These are phyloP conservation scores for Thamnidium elegans DNA, from an alignment of 192 early-diverging fungal genomes.

Conservation along the genomic window DNA sequence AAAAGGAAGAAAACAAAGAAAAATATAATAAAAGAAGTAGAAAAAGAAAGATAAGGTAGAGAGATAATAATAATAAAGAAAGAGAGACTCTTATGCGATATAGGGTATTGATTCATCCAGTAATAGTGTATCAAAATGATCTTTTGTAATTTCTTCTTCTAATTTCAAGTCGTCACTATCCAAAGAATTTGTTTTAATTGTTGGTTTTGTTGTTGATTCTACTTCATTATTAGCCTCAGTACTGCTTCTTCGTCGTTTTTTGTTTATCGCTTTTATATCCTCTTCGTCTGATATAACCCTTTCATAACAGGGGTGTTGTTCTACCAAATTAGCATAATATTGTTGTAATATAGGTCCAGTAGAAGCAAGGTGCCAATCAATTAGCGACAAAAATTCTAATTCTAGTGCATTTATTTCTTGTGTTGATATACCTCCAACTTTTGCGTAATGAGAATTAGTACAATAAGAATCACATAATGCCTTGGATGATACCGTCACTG, in stretches of 20 bases:
- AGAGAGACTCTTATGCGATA: constrained; percentile 18
- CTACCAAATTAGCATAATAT: constrained; percentile 90
- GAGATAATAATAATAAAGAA: too few species aligned
- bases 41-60: not conserved
- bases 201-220: not conserved
- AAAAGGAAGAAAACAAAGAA: not conserved
- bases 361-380: constrained; percentile 87
- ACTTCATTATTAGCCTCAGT: not conserved
- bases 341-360: constrained; percentile 79
- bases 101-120: constrained; percentile 21
- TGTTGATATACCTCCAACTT: constrained; percentile 90
- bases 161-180: constrained; percentile 6
- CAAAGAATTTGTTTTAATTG: not conserved
- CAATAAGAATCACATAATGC: constrained; percentile 91
- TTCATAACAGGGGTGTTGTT: constrained; percentile 65
- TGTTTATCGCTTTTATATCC: not conserved
- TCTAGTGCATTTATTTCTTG: constrained; percentile 94
- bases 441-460: constrained; percentile 93
- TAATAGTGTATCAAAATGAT: constrained; percentile 28
- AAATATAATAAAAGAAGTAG: not conserved
- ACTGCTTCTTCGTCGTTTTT: constrained; percentile 26
- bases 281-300: constrained; percentile 18
- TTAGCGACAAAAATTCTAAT: constrained; percentile 83
- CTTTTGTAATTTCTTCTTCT: constrained; percentile 13
- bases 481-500: constrained; percentile 83